phyloP scores from a whole-genome alignment of 2,329 filamentous ascomycete species.

The Fusarium duplospermum region DNA sequence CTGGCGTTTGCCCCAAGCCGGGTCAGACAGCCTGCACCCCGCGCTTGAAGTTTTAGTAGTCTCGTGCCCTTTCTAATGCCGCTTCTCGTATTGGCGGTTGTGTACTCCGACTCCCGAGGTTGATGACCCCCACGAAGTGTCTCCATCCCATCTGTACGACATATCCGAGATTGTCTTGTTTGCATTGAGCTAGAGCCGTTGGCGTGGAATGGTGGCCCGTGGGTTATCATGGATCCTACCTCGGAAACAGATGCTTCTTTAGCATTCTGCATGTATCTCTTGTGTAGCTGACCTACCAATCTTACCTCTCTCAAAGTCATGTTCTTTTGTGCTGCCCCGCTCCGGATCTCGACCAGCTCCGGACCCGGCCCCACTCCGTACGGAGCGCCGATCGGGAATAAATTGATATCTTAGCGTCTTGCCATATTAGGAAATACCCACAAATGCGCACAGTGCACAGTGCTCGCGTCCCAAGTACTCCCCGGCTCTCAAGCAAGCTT shows the following conservation, averaged over 20 bases:
- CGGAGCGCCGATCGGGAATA: not conserved
- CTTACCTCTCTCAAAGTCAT: not conserved
- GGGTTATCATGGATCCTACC: not conserved
- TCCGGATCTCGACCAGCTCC: not conserved
- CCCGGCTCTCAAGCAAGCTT: not conserved
- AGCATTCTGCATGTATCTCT: not conserved
- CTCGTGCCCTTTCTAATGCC: not conserved
- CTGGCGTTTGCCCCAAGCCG: not conserved
- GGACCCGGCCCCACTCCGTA: not conserved
- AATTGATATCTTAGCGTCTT: not conserved
- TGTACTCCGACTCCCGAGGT: not conserved
- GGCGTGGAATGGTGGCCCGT: not conserved
- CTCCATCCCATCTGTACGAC: not conserved
- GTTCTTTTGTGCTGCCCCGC: not conserved
- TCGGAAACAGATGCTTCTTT: not conserved
- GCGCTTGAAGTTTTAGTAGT: not conserved
- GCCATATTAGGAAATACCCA: not conserved
- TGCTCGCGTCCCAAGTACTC: not conserved
- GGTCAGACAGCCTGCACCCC: not conserved
- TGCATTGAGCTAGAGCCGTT: not conserved
- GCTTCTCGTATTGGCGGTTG: not conserved
- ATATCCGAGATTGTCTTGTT: not conserved
- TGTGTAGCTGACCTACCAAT: not conserved
- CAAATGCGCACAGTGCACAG: not conserved
- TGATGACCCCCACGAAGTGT: not conserved